phyloP scores from a whole-genome alignment of 2,329 filamentous ascomycete species.

The Cryphonectria carpinicola region DNA sequence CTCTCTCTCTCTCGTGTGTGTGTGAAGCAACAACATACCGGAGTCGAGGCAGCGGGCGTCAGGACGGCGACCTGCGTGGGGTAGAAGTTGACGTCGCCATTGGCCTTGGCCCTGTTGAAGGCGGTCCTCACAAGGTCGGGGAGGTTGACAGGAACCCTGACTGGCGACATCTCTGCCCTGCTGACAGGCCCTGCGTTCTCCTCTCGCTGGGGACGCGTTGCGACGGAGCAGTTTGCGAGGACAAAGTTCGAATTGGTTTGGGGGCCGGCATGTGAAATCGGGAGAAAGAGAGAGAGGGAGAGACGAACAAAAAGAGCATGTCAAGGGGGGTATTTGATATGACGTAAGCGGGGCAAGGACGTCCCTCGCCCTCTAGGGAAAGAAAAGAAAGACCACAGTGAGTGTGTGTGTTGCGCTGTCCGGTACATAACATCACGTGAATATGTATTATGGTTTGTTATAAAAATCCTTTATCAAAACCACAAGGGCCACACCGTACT shows the following conservation, averaged over 20 bases:
- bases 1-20: not conserved
- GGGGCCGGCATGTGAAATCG: slow-evolving; percentile 8
- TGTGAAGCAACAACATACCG: slow-evolving; percentile 40
- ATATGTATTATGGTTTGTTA: not conserved
- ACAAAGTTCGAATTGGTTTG: not conserved
- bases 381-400: not conserved
- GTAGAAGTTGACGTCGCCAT: slow-evolving; percentile 57
- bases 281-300: not conserved
- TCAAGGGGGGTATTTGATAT: not conserved
- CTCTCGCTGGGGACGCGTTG: not conserved
- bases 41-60: slow-evolving; percentile 45
- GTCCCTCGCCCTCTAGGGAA: not conserved
- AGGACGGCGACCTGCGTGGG: slow-evolving; percentile 57
- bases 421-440: not conserved
- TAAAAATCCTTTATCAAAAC: not conserved
- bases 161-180: slow-evolving; percentile 41
- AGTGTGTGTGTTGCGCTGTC: too few species aligned
- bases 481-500: not conserved
- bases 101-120: slow-evolving; percentile 52
- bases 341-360: slow-evolving; percentile 18
- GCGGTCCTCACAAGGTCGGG: slow-evolving; percentile 54
- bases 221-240: not conserved
- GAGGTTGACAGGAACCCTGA: slow-evolving; percentile 50
- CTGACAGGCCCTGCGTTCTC: not conserved
- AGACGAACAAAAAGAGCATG: not conserved